Base-by-base conservation (phyloP, 2,329 filamentous ascomycete species). In the Pseudogymnoascus sp. region DNA sequence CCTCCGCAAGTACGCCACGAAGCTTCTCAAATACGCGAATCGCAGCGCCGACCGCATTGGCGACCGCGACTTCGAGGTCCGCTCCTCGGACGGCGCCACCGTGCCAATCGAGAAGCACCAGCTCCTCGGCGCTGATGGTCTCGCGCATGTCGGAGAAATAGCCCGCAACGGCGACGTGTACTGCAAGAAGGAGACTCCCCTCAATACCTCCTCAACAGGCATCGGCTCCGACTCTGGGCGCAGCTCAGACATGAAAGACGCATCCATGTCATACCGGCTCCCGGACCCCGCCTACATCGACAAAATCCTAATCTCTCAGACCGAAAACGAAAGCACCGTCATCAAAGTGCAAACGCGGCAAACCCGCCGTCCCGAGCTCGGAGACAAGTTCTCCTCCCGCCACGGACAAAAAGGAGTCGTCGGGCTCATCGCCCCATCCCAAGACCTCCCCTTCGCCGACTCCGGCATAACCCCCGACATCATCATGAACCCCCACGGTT, bases 401-500 rank as follows among this genome's bases (percentile, higher is more conserved):
- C 94, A 99, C 81, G 94, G 94, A 17, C 94, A 99, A 71, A 99
- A 99, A 75, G 94, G 94, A 78, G 94, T 97, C 17, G 92, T 96
- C 1, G 94, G 94, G 62, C 93, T 97, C 68, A 97, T 99, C 63
- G 92, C 93, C 15, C 90, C 96, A 65, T 93, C 97, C 76, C 92
- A 94, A 71, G 94, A 99, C 72, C 89, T 99, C 85, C 94, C 94
- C 0, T 99, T 99, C 77, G 89, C 89, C 36, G 94, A 99, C 75
- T 79, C 82, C 60, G 95, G 94, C 1, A 84, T 99, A 67, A 88
- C 86, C n/a, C 94, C 94, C 0, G 94, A 99, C 75, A 97, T 99
- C 67, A 99, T 99, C 84, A 99, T 99, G 94, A 99, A 99, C 79
- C 94, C 95, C 0, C 94, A 99, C 77, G 94, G 94, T 86, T 99